Conservation (phyloP, 2,329 filamentous ascomycete genomes). For the Metarhizium brunneum region DNA sequence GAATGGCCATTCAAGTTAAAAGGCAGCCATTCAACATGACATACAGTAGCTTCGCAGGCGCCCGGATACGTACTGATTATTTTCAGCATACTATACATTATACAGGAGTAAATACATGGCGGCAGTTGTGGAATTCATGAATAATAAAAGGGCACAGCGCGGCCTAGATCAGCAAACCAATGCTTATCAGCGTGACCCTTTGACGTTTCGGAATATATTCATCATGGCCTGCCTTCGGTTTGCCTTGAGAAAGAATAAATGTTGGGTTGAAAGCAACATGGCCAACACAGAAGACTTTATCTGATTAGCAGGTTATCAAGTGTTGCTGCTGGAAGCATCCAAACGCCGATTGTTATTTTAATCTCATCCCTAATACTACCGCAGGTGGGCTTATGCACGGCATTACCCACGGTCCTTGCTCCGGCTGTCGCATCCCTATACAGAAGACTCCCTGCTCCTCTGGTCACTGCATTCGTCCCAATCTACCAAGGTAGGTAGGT, state of each 20-base stretch:
- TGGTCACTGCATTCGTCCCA: not conserved
- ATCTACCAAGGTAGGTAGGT: not conserved
- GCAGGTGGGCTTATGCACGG: not conserved
- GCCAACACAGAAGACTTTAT: no score
- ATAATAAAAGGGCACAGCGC: not conserved
- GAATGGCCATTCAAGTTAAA: slow-evolving; percentile 1
- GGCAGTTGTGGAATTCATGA: not conserved
- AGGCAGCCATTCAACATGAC: slow-evolving; percentile 7
- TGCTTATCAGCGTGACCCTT: not conserved
- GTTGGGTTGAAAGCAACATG: no score
- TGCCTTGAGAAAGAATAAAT: no score
- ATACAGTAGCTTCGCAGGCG: not conserved
- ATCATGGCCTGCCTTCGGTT: no score
- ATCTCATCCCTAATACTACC: not conserved
- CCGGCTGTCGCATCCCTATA: not conserved
- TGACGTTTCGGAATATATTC: not conserved
- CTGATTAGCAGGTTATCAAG: no score
- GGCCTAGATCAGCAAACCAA: not conserved
- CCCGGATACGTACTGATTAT: not conserved
- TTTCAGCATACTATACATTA: not conserved
- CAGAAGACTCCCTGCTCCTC: not conserved
- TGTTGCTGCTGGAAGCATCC: not conserved
- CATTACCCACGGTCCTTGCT: not conserved
- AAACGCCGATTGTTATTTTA: not conserved
- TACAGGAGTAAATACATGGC: not conserved